Evolutionary conservation across 805 yeast genomes (phyloP).

Genomic region (Ogataea henricii): DNA sequence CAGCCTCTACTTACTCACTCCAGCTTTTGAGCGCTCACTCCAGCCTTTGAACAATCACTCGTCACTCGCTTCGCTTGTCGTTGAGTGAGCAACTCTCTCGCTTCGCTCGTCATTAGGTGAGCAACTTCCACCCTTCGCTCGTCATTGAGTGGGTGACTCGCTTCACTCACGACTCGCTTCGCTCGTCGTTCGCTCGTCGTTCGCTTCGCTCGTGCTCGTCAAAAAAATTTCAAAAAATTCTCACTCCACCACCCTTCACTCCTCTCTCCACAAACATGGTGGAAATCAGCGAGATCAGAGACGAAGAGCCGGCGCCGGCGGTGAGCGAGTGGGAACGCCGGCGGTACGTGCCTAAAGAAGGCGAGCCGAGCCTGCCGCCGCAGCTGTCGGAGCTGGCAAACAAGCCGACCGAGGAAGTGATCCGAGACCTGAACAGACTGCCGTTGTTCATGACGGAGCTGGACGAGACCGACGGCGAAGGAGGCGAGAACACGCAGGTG

Average conservation of each 20-base stretch:
- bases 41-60: too few species aligned
- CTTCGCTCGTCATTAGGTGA: too few species aligned
- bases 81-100: too few species aligned
- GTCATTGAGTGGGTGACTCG: too few species aligned
- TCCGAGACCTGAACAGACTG: constrained; percentile 74
- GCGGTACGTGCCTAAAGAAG: constrained; percentile 37
- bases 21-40: too few species aligned
- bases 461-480: constrained; percentile 74
- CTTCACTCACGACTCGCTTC: too few species aligned
- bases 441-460: constrained; percentile 94
- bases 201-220: too few species aligned
- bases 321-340: constrained; percentile 37
- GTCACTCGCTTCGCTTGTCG: too few species aligned
- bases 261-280: constrained; percentile 26
- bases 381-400: constrained; percentile 66
- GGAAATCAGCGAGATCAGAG: constrained; percentile 31
- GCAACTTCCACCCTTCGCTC: too few species aligned
- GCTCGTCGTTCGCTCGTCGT: too few species aligned
- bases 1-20: too few species aligned
- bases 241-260: neutral
- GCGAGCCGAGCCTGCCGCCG: constrained; percentile 80
- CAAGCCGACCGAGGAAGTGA: constrained; percentile 73
- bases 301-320: constrained; percentile 22
- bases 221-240: neutral
- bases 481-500: constrained; percentile 70